Conservation (phyloP, 2,329 filamentous ascomycete species). For the Ceratocystis ficicola region DNA sequence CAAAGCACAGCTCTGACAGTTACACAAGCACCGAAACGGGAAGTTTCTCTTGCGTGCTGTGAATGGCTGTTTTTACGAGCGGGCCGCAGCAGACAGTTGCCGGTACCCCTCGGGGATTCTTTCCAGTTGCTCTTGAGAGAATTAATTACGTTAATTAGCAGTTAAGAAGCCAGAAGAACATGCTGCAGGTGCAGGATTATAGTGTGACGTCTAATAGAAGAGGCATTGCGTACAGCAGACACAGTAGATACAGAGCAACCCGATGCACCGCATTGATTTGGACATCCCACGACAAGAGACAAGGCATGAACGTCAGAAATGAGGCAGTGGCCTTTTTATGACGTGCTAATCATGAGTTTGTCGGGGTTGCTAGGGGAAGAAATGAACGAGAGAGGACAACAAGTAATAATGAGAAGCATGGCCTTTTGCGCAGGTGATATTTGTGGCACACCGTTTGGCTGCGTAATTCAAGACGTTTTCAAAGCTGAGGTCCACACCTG, state of each 20-base stretch:
- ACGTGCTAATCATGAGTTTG: constrained; percentile 1
- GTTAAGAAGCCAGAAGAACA: too few relatives aligned
- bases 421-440: background rate
- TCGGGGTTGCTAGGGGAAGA: background rate
- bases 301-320: background rate
- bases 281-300: too few relatives aligned
- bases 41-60: background rate
- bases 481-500: background rate
- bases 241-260: too few relatives aligned
- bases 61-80: constrained; percentile 3
- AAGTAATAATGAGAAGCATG: background rate
- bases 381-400: background rate
- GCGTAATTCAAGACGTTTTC: background rate
- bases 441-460: background rate
- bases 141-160: too few relatives aligned
- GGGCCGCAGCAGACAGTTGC: background rate
- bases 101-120: background rate
- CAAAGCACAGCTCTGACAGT: background rate
- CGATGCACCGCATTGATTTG: too few relatives aligned
- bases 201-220: too few relatives aligned
- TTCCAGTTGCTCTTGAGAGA: background rate
- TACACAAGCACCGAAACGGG: background rate
- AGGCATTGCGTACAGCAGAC: too few relatives aligned
- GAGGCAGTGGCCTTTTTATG: background rate
- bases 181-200: too few relatives aligned